Evolutionary conservation across 1,139 yeast species (phyloP).

Genomic region (Blastobotrys malaysiensis): DNA sequence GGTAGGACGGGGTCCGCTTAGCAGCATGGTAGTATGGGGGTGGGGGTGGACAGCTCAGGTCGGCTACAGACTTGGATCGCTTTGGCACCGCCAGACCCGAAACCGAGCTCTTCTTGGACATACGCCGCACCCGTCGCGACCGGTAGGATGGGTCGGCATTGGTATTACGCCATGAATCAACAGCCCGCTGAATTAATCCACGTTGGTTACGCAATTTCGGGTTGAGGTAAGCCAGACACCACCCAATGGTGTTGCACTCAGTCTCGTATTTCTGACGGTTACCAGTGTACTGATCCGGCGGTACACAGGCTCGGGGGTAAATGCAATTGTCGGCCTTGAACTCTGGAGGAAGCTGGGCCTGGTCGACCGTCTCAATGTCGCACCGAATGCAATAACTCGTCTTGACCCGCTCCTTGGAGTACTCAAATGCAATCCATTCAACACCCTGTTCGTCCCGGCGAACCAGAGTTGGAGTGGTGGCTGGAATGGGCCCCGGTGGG

Average conservation of each 20-base stretch:
- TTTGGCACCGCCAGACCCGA: conserved; percentile 1
- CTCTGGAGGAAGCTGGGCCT: conserved; percentile 25
- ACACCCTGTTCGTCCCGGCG: conserved; percentile 31
- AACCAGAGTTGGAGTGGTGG: conserved; percentile 25
- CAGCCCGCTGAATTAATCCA: conserved; percentile 46
- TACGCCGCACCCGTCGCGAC: conserved; percentile 38
- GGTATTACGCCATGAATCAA: conserved; percentile 46
- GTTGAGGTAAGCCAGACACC: conserved; percentile 40
- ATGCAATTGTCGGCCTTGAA: conserved; percentile 40
- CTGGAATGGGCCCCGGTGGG: conserved; percentile 25
- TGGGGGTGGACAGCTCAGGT: not conserved
- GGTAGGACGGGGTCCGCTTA: conserved; percentile 3
- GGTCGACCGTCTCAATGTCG: conserved; percentile 32
- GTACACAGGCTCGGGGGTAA: conserved; percentile 42
- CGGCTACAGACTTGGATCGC: conserved; percentile 9
- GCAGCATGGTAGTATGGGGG: not conserved
- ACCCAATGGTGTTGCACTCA: conserved; percentile 44
- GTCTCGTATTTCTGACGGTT: conserved; percentile 42
- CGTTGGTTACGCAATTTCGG: conserved; percentile 39
- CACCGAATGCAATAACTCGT: conserved; percentile 33
- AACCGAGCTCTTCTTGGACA: conserved; percentile 19
- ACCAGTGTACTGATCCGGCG: conserved; percentile 38
- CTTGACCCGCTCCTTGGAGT: conserved; percentile 31
- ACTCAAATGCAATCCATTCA: conserved; percentile 35
- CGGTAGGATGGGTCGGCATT: conserved; percentile 38